Evolutionary conservation across 305 asterid species (phyloP).

Genomic region (Withania somnifera): DNA sequence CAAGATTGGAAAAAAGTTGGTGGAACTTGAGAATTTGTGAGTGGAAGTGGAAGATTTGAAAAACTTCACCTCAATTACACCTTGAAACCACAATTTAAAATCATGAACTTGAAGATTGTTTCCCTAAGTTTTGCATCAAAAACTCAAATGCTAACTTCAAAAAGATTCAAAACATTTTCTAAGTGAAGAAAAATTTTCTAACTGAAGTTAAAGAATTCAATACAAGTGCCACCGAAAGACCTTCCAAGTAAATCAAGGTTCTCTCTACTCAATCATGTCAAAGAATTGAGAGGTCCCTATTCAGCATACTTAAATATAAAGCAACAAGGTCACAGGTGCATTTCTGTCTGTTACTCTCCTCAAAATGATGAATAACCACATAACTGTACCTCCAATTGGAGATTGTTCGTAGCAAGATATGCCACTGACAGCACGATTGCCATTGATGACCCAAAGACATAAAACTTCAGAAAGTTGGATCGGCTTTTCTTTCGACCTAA

Average conservation of each 20-base stretch:
- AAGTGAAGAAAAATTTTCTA: not conserved
- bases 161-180: no score
- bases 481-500: constrained; percentile 64
- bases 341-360: not conserved
- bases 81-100: not conserved
- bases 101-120: not conserved
- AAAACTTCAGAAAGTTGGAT: constrained; percentile 39
- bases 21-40: not conserved
- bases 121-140: not conserved
- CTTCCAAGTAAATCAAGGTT: not conserved
- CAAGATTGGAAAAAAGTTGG: not conserved
- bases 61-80: not conserved
- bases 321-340: not conserved
- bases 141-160: not conserved
- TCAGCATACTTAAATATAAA: not conserved
- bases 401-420: constrained; percentile 24
- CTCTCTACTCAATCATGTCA: not conserved
- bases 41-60: not conserved
- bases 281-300: not conserved
- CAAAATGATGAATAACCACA: not conserved
- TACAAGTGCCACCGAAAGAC: not conserved
- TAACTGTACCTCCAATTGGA: constrained; percentile 31
- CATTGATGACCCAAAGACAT: constrained; percentile 47
- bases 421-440: constrained; percentile 32
- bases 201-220: not conserved